phyloP scores from a whole-genome alignment of 225 moss, liverwort and hornwort genomes.

The Pseudoscleropodium purum region DNA sequence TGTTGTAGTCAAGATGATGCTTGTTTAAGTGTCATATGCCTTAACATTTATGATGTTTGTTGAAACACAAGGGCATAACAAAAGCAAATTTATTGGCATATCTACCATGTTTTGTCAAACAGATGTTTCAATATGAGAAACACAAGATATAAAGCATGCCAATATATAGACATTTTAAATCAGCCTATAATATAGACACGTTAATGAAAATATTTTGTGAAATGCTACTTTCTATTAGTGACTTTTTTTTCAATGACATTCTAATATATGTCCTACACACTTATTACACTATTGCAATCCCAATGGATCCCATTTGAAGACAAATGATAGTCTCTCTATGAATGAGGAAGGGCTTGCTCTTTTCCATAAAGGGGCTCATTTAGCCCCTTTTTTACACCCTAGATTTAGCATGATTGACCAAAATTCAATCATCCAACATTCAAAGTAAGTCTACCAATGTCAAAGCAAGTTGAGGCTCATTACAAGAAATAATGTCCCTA shows the following conservation, averaged over 20 bases:
- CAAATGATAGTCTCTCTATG: background rate
- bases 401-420: background rate
- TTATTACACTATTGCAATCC: background rate
- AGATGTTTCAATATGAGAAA: background rate
- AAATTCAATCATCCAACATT: background rate
- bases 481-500: too few relatives aligned
- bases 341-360: background rate
- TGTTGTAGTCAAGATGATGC: background rate
- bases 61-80: rapidly evolving
- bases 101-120: background rate
- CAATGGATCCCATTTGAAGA: background rate
- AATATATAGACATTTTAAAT: background rate
- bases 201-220: background rate
- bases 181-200: background rate
- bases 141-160: background rate
- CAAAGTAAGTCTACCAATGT: background rate
- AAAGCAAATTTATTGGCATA: background rate
- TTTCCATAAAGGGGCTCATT: background rate
- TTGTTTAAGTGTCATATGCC: background rate
- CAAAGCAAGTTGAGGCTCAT: too few relatives aligned
- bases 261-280: background rate
- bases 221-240: background rate
- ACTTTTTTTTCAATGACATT: background rate
- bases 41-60: background rate
- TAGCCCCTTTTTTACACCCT: background rate